phyloP scores from a whole-genome alignment of 2,329 filamentous ascomycete genomes.

The Mycosphaerella arachidis region DNA sequence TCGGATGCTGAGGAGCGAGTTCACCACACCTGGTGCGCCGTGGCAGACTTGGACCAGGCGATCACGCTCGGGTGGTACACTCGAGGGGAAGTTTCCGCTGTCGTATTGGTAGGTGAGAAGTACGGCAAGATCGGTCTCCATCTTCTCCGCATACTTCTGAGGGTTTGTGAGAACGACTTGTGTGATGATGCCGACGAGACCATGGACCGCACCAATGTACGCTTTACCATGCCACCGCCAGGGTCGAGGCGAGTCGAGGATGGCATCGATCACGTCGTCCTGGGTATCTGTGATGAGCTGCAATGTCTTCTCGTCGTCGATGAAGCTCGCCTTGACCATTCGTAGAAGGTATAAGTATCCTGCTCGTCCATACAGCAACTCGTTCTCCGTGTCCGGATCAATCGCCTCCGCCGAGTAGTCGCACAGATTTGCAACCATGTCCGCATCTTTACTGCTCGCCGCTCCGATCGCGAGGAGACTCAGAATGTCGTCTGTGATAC shows the following conservation, averaged over 20 bases:
- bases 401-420: conserved; percentile 47
- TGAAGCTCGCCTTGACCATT: conserved; percentile 56
- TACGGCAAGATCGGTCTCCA: conserved; percentile 51
- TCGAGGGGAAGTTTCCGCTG: conserved; percentile 61
- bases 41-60: conserved; percentile 63
- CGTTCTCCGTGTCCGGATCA: conserved; percentile 50
- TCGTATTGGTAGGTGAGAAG: conserved; percentile 57
- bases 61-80: conserved; percentile 46
- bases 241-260: conserved; percentile 51
- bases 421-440: conserved; percentile 48
- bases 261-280: conserved; percentile 54
- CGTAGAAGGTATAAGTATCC: conserved; percentile 65
- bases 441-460: conserved; percentile 46
- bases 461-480: conserved; percentile 48
- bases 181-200: conserved; percentile 65
- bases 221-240: conserved; percentile 63
- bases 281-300: conserved; percentile 53
- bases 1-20: conserved; percentile 54
- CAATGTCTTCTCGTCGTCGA: conserved; percentile 45
- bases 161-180: conserved; percentile 61
- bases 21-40: conserved; percentile 60
- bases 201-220: conserved; percentile 65
- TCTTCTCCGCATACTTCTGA: conserved; percentile 48
- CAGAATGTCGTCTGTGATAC: conserved; percentile 49
- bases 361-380: conserved; percentile 63